Conservation (phyloP, 805 yeast species). For the Myxozyma neotropica region DNA sequence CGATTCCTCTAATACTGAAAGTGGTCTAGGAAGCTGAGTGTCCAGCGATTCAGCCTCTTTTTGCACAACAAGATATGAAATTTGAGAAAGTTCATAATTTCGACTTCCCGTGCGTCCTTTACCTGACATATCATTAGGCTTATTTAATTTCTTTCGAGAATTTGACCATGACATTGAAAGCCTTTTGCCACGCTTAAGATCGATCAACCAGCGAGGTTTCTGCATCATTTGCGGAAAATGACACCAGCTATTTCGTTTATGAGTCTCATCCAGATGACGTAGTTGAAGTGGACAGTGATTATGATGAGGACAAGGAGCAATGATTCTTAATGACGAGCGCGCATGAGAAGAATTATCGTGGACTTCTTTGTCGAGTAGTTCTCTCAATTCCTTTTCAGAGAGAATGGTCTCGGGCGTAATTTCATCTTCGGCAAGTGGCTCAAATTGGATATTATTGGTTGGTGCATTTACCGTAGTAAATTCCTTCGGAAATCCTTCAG, state of each 20-base stretch:
- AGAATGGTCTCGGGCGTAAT: constrained; percentile 19
- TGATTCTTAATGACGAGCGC: constrained; percentile 56
- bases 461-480: not conserved
- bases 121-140: constrained; percentile 57
- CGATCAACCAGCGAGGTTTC: constrained; percentile 79
- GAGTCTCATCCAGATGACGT: constrained; percentile 65
- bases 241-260: constrained; percentile 65
- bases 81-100: constrained; percentile 66
- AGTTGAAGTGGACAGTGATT: constrained; percentile 82
- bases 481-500: constrained; percentile 6
- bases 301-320: constrained; percentile 94
- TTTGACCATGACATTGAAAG: constrained; percentile 69
- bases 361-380: not conserved
- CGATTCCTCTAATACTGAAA: constrained; percentile 28
- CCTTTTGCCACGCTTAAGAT: constrained; percentile 78
- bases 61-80: constrained; percentile 67
- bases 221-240: constrained; percentile 68
- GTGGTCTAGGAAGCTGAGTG: not conserved
- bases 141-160: constrained; percentile 39
- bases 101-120: constrained; percentile 70
- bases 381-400: not conserved
- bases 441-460: not conserved
- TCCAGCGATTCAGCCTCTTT: constrained; percentile 49
- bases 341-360: constrained; percentile 15
- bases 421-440: constrained; percentile 2